Evolutionary conservation across 768 basidiomycete species (phyloP), one percentile per base, ranked within the genome.

Genomic region (Glaciozyma martinii): DNA sequence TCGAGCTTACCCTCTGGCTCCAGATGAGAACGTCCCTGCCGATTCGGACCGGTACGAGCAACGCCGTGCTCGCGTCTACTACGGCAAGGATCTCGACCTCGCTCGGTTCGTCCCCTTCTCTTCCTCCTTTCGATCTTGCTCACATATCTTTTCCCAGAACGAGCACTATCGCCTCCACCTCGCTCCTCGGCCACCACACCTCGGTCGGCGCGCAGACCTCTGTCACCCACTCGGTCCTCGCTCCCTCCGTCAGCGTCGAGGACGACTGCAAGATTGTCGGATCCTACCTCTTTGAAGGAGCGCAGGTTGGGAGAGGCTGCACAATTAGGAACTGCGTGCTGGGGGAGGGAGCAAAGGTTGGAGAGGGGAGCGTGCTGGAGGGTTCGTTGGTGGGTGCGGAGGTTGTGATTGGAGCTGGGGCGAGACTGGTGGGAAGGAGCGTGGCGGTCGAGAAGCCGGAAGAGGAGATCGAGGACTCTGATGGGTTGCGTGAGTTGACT

Each of bases 1-100:
- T 70, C 92, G 91, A 88, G 89, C 90, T 8, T 98, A 94, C 78
- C 95, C 95, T 3, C 80, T 98, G 13, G 91, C 92, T 7, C 94
- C 94, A 13, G 95, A 97, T 75, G 86, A 93, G 75, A 90, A 92
- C 76, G 84, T 92, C 71, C 91, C 90, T 3, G 83, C 86, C 19
- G 86, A 86, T 9, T 72, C 71, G 3, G 85, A 87, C 62, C 74
- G 80, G 44, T 98, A 97, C 75, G 89, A 94, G 74, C 85, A 92
- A 73, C 82, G 86, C 43, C 83, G 87, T 33, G 91, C 90, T 9
- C 90, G 92, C 77, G 86, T 87, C 71, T 99, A 98, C 74, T 82
- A 93, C 66, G 84, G 91, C 70, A 85, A 88, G 67, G 82, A 87
- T 5, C 87, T 95, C 65, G 73, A 82, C 33, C 82, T 98, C 27